Percentiles rank a stretch among this genome's conserved stretches.
phyloP scores from a whole-genome alignment of 257 asterid genomes.

The Capsicum baccatum region DNA sequence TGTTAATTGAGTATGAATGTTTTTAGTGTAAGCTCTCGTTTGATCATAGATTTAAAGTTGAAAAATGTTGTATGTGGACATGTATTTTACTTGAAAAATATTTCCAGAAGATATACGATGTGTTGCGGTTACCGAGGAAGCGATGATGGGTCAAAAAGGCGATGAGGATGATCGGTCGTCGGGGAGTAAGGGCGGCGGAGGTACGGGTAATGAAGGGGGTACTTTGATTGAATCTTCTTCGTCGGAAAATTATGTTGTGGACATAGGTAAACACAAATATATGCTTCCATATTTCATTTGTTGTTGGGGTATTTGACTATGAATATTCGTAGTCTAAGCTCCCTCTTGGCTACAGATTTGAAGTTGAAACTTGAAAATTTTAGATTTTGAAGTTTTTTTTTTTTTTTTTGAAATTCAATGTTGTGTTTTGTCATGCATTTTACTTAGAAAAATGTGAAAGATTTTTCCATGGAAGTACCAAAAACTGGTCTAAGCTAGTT shows the following conservation, averaged over 20 bases:
- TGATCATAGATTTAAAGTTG: neutral
- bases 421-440: neutral
- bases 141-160: neutral
- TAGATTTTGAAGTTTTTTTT: too few species aligned
- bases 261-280: neutral
- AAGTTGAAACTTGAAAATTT: neutral
- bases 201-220: neutral
- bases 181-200: too few species aligned
- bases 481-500: too few species aligned
- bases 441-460: neutral
- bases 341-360: neutral
- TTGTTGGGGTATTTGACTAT: neutral
- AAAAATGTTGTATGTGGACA: neutral
- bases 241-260: neutral
- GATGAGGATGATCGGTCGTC: neutral
- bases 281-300: neutral
- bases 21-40: neutral
- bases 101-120: conserved; percentile 42
- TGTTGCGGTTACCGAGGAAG: conserved; percentile 53
- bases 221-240: neutral
- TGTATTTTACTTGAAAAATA: neutral
- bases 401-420: too few species aligned
- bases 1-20: neutral
- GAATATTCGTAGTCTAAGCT: neutral
- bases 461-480: neutral